Percentiles rank a stretch among this genome's conserved stretches.
Evolutionary conservation across 78 protist genomes (phyloP).

Genomic region (Polysphondylium violaceum): DNA sequence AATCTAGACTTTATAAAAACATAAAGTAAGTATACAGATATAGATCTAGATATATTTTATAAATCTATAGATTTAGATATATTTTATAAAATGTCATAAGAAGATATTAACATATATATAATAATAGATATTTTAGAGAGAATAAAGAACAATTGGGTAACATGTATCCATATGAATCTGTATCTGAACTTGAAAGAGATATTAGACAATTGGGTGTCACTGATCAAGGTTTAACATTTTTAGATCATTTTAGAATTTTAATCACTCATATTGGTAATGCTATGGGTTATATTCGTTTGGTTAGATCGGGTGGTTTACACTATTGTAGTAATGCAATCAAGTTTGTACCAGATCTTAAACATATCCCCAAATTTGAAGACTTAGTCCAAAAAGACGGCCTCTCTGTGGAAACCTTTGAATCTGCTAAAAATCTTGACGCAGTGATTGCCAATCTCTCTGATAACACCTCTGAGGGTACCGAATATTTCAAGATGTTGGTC

Average conservation of each 20-base stretch:
- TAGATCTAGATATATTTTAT: too few relatives aligned
- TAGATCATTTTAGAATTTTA: constrained; percentile 95
- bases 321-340: constrained; percentile 82
- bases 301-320: constrained; percentile 93
- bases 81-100: neutral
- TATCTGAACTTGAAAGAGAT: constrained; percentile 87
- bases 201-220: constrained; percentile 90
- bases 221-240: constrained; percentile 74
- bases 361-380: constrained; percentile 90
- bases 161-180: constrained; percentile 92
- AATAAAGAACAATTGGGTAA: constrained; percentile 62
- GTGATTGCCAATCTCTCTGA: constrained; percentile 64
- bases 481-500: constrained; percentile 93
- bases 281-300: constrained; percentile 96
- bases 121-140: constrained; percentile 53
- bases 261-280: constrained; percentile 97
- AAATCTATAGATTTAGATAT: neutral
- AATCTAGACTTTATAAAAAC: constrained; percentile 88
- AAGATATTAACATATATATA: constrained; percentile 1
- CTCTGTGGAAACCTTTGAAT: constrained; percentile 57
- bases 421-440: constrained; percentile 84
- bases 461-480: constrained; percentile 93
- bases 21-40: constrained; percentile 39
- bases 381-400: constrained; percentile 21
- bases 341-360: constrained; percentile 91